Evolutionary conservation across 176 grass and related monocot species (phyloP).

Genomic region (Raddia distichophylla): DNA sequence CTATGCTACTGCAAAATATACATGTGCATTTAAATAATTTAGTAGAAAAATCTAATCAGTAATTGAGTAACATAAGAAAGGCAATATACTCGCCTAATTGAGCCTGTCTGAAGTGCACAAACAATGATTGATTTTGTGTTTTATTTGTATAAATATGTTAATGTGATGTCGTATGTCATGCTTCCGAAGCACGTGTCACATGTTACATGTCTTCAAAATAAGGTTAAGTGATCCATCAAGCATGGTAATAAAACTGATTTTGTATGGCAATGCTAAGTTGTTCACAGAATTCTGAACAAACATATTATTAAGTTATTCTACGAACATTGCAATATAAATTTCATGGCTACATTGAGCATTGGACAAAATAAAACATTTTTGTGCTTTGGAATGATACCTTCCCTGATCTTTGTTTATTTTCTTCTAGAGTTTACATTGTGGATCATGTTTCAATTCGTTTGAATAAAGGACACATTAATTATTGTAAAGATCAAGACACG

Average conservation of each 20-base stretch:
- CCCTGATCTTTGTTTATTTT: slow-evolving; percentile 18
- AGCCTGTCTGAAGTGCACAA: background rate
- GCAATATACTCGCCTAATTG: background rate
- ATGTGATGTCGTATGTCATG: background rate
- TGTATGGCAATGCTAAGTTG: background rate
- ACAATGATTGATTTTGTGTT: background rate
- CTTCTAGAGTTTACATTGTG: background rate
- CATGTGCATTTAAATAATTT: too few species aligned
- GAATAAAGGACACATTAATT: background rate
- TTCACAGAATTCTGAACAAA: background rate
- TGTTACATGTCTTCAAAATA: too few species aligned
- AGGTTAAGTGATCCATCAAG: too few species aligned
- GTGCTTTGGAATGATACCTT: background rate
- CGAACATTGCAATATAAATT: background rate
- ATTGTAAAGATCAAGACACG: background rate
- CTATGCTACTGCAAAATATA: too few species aligned
- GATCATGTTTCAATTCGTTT: too few species aligned
- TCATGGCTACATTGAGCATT: background rate
- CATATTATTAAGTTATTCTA: background rate
- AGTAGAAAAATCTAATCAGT: too few species aligned
- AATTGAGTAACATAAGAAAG: too few species aligned
- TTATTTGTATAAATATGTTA: background rate
- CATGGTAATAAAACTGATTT: background rate
- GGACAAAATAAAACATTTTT: background rate
- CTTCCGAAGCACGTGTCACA: background rate